Evolutionary conservation across 2,329 filamentous ascomycete genomes (phyloP).

Genomic region (Purpureocillium takamizusanense): DNA sequence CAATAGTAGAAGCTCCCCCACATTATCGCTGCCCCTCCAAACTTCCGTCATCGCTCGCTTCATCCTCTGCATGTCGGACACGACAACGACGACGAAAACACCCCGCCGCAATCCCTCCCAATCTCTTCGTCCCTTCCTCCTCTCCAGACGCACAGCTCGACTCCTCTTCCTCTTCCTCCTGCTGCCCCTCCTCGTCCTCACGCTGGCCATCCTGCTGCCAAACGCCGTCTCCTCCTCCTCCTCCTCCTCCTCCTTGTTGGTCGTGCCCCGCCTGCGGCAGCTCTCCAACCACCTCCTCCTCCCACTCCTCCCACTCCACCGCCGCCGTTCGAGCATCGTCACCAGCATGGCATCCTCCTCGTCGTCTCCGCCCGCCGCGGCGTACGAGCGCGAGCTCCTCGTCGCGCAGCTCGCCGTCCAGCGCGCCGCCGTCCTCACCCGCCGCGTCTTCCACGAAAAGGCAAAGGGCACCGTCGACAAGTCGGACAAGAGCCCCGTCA

Average conservation of each 20-base stretch:
- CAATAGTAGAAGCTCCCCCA: no score
- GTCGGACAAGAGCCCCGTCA: slow-evolving; percentile 92
- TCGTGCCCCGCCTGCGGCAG: slow-evolving; percentile 15
- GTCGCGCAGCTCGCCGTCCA: slow-evolving; percentile 85
- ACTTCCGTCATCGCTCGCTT: no score
- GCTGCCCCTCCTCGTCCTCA: background rate
- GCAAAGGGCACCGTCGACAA: slow-evolving; percentile 87
- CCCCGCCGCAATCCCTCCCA: no score
- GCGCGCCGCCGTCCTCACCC: slow-evolving; percentile 52
- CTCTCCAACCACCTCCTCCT: slow-evolving; percentile 6
- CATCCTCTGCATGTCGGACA: no score
- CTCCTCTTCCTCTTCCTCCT: background rate
- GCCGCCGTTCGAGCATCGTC: slow-evolving; percentile 3
- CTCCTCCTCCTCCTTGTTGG: slow-evolving; percentile 16
- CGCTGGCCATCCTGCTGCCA: background rate
- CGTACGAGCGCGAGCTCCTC: slow-evolving; percentile 73
- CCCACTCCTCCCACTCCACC: slow-evolving; percentile 7
- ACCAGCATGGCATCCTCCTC: slow-evolving; percentile 22
- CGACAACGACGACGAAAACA: no score
- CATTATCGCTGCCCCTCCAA: no score
- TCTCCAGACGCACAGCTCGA: no score
- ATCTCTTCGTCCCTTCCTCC: no score
- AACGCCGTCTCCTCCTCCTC: slow-evolving; percentile 1
- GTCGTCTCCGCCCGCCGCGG: slow-evolving; percentile 20
- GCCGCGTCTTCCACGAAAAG: slow-evolving; percentile 61